Evolutionary conservation across 768 basidiomycete species (phyloP).

Genomic region (Hemileccinum rubropunctum): DNA sequence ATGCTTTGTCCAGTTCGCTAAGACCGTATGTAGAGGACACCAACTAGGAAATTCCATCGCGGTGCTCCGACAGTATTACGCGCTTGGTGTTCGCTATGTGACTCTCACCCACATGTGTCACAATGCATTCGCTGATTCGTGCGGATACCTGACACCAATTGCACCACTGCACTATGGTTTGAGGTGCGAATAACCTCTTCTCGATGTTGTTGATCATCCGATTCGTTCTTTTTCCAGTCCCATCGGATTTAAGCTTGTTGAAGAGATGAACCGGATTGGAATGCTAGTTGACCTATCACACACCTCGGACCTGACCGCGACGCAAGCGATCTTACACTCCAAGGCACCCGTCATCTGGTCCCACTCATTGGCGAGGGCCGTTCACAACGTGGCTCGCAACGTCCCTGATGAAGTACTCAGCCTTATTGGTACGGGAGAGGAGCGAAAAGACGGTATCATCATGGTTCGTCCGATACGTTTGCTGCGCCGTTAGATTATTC

Average conservation of each 20-base stretch:
- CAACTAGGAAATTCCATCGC: conserved; percentile 91
- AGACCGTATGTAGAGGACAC: conserved; percentile 61
- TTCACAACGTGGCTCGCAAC: conserved; percentile 79
- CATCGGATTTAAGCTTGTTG: conserved; percentile 69
- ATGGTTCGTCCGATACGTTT: conserved; percentile 53
- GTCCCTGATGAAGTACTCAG: conserved; percentile 78
- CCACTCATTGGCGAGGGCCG: conserved; percentile 81
- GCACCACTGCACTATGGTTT: conserved; percentile 65
- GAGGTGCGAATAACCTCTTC: conserved; percentile 39
- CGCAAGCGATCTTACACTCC: conserved; percentile 64
- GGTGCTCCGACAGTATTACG: conserved; percentile 75
- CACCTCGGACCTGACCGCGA: conserved; percentile 86
- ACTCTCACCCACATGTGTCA: conserved; percentile 92
- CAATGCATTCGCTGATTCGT: conserved; percentile 86
- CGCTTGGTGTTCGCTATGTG: conserved; percentile 89
- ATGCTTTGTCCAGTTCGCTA: neutral
- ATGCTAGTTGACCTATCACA: conserved; percentile 93
- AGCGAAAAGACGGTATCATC: conserved; percentile 77
- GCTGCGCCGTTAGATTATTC: neutral
- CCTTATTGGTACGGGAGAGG: conserved; percentile 59
- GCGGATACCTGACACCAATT: conserved; percentile 54
- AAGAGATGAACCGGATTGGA: conserved; percentile 94
- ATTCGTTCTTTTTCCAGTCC: conserved; percentile 37
- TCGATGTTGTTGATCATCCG: neutral
- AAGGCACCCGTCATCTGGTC: conserved; percentile 93